Conservation (phyloP, 257 asterid species). For the Nicotiana tomentosiformis region DNA sequence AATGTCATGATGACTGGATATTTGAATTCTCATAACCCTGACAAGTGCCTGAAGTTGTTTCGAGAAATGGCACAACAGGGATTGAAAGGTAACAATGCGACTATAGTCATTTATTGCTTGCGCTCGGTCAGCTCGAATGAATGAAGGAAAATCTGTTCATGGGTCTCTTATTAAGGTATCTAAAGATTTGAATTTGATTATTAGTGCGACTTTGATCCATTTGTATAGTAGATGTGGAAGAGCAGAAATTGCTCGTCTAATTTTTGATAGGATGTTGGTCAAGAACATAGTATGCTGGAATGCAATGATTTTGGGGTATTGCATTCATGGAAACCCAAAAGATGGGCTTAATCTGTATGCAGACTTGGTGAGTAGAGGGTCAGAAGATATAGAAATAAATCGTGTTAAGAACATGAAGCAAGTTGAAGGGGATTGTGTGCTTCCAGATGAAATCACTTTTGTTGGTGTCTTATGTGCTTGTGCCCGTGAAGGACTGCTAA, state of each 20-base stretch:
- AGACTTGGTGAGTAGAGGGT: slow-evolving; percentile 29
- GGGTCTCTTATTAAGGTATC: slow-evolving; percentile 36
- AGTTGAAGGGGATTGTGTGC: background rate
- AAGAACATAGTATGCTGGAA: slow-evolving; percentile 34
- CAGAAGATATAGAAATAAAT: slow-evolving; percentile 9
- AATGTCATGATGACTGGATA: slow-evolving; percentile 58
- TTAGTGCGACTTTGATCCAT: slow-evolving; percentile 44
- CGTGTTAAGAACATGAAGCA: background rate
- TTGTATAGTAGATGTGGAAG: slow-evolving; percentile 38
- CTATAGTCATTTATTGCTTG: slow-evolving; percentile 58
- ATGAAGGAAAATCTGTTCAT: slow-evolving; percentile 65
- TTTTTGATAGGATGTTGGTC: slow-evolving; percentile 45
- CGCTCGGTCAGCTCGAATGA: slow-evolving; percentile 56
- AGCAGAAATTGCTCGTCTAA: slow-evolving; percentile 29
- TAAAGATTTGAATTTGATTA: slow-evolving; percentile 29
- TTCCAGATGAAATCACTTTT: slow-evolving; percentile 61
- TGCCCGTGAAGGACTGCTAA: slow-evolving; percentile 41
- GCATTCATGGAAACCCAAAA: background rate
- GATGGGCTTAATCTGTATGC: slow-evolving; percentile 37
- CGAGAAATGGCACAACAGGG: slow-evolving; percentile 41
- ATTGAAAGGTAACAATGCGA: slow-evolving; percentile 28
- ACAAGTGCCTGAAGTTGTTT: slow-evolving; percentile 55
- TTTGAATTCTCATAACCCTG: slow-evolving; percentile 42
- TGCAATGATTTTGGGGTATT: background rate
- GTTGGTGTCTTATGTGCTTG: slow-evolving; percentile 70